Base-by-base conservation (phyloP, 1,284 basidiomycete species). In the Sanguinoderma infundibulare region DNA sequence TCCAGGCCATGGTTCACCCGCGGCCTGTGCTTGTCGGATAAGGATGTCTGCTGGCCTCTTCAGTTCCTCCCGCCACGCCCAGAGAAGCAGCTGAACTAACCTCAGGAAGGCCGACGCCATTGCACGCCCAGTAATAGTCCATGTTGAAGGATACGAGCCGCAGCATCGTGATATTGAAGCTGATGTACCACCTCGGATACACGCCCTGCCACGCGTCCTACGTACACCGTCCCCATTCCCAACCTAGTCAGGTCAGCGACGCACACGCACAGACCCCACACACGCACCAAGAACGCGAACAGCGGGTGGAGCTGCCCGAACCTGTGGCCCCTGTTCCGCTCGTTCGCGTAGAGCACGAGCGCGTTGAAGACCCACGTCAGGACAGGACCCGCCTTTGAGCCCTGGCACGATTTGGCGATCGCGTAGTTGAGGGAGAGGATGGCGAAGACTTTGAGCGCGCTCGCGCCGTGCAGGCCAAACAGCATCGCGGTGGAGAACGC, bases 101-200 rank as follows among this genome's bases (percentile, higher is more conserved):
- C 73, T 85, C 80, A 42, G 72, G 53, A 20, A 75, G 63, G 7
- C 75, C 74, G 7, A 69, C 67, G 4, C 72, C 68, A 15, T 75
- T 79, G 64, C 78, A 85, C 9, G 90, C 87, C 96, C 96, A 98
- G 70, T 94, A 87, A 69, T 90, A 91, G 73, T 99, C 97, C 84
- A 98, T 86, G 59, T 88, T 91, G 78, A 95, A 99, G 0, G 95
- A 98, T 10, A 99, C 83, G 35, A 98, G 84, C 15, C 98, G 86
- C 35, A 99, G 83, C 93, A 98, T 98, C 2, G 95, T 96, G 69
- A 99, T 96, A 75, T 99, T 99, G 83, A 97, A 98, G 69, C 83
- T 88, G 72, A 98, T 85, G 70, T 98, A 88, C 97, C 98, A 99
- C 34, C 95, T 82, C 5, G 95, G 93, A 67, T 85, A 96, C 58